Evolutionary conservation across 1,284 basidiomycete genomes (phyloP), one percentile per base, ranked within the genome.

Genomic region (Heterobasidion occidentale): DNA sequence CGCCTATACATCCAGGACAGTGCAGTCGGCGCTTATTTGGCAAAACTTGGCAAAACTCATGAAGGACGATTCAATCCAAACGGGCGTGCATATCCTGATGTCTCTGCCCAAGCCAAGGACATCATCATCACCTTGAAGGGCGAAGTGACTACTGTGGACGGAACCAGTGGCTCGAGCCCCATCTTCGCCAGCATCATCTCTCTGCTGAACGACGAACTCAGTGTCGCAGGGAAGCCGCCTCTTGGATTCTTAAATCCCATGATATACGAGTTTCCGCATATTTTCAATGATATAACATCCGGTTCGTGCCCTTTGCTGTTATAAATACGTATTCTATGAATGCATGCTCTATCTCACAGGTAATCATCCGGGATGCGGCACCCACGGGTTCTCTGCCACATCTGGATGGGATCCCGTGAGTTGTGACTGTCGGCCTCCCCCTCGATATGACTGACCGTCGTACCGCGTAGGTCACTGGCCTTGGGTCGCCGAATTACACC

Each of bases 51-150:
- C 14, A 62, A 45, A 48, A 66, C 65, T 17, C 59, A 68, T 63
- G 36, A 57, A 5, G 68, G 68, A 44, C 57, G 58, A 7, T 66
- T 59, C 55, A 53, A 56, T 60, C 34, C 59, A 34, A 58, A 57
- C 11, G 67, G 67, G 9, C 67, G 67, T 59, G 68, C 51, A 9
- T 70, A 61, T 64, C 69, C 69, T 11, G 68, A 69, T 58, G 61
- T 90, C 17, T 70, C 85, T 33, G 85, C 85, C 1, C 83, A 85
- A 64, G 81, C 78, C 38, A 59, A 72, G 38, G 71, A 71, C 19
- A 84, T 84, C 77, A 81, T 81, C 60, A 79, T 85, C 36, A 74
- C 85, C 55, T 68, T 82, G 53, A 75, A 77, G 50, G 81, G 80
- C 17, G 52, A 65, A 0, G 67, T 70, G 3, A 20, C 20, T 9